These are phyloP conservation scores for Arachis hypogaea DNA, from an alignment of 306 rosid species.

Conservation along the genomic window DNA sequence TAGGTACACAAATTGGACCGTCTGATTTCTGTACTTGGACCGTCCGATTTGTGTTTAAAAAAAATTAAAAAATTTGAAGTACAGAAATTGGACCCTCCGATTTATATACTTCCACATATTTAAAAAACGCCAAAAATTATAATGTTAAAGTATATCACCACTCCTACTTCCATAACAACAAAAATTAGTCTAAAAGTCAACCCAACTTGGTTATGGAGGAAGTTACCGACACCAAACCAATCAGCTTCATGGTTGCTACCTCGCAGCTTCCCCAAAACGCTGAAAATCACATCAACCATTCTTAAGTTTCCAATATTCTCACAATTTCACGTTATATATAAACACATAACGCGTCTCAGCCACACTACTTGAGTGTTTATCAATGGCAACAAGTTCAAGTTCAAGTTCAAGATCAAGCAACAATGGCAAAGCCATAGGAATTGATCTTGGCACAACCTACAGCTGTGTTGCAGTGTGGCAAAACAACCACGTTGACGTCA, in stretches of 20 bases:
- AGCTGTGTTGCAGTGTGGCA: slow-evolving; percentile 53
- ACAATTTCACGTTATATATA: too few species aligned
- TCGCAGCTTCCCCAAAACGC: background rate
- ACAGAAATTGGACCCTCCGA: too few species aligned
- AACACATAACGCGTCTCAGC: background rate
- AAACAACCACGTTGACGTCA: slow-evolving; percentile 45
- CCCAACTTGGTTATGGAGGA: background rate
- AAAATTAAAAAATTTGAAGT: too few species aligned
- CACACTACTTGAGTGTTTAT: background rate
- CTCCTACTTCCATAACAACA: too few species aligned
- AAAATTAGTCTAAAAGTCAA: background rate
- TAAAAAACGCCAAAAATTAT: too few species aligned
- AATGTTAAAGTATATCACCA: too few species aligned
- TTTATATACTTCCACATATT: too few species aligned
- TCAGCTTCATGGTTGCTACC: background rate
- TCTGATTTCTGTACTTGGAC: too few species aligned
- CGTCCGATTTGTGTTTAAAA: too few species aligned
- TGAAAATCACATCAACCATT: background rate
- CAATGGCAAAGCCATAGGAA: slow-evolving; percentile 45
- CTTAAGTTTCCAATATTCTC: background rate
- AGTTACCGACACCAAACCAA: background rate
- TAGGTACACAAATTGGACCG: too few species aligned
- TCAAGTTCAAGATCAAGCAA: background rate
- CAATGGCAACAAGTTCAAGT: slow-evolving; percentile 34
- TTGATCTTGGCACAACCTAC: slow-evolving; percentile 53